Conservation (phyloP, 805 yeast species). For the Saccharomycopsis babjevae region DNA sequence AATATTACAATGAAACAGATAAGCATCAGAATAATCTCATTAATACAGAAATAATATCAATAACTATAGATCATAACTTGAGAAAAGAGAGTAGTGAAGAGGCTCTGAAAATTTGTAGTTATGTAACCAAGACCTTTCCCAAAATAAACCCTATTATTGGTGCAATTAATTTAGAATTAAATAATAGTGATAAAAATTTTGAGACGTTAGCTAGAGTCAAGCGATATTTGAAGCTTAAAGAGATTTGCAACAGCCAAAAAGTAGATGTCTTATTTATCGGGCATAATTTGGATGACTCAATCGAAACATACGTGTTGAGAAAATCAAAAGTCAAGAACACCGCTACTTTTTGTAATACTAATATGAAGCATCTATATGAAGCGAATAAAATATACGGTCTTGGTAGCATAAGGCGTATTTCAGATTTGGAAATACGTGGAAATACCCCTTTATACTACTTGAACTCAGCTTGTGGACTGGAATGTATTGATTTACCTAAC, state of each 20-base stretch:
- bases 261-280: constrained; percentile 27
- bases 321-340: constrained; percentile 23
- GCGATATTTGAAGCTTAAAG: constrained; percentile 27
- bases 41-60: constrained; percentile 25
- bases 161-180: constrained; percentile 22
- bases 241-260: constrained; percentile 21
- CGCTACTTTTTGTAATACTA: background rate
- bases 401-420: background rate
- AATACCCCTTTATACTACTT: background rate
- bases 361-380: constrained; percentile 22
- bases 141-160: constrained; percentile 16
- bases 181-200: constrained; percentile 25
- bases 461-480: background rate
- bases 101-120: constrained; percentile 26
- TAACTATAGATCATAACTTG: constrained; percentile 34
- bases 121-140: background rate
- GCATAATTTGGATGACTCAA: constrained; percentile 33
- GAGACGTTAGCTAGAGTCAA: constrained; percentile 33
- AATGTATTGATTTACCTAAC: background rate
- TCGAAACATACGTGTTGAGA: constrained; percentile 34
- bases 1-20: constrained; percentile 10
- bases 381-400: constrained; percentile 18
- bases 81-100: constrained; percentile 28
- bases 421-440: background rate
- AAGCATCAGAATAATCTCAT: constrained; percentile 21